Percentiles rank a stretch among this genome's conserved stretches.
These are phyloP conservation scores for Bipolaris oryzae DNA, from an alignment of 2,329 filamentous ascomycete species.

Conservation along the genomic window DNA sequence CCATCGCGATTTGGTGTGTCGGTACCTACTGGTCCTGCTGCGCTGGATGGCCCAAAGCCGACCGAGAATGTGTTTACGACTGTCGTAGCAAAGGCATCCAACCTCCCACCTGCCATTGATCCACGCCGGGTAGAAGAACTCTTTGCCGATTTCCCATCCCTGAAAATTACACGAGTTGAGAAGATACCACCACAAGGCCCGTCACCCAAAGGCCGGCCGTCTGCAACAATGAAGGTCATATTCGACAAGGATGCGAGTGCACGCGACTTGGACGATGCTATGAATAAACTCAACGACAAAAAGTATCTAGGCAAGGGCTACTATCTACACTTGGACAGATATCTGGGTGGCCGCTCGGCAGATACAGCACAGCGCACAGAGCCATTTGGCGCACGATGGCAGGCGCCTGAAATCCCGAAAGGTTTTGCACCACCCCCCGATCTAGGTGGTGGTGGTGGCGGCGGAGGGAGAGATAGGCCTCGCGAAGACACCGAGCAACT, in stretches of 20 bases:
- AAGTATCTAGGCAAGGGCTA: constrained; percentile 43
- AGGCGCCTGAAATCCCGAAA: constrained; percentile 36
- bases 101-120: constrained; percentile 39
- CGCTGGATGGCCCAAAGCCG: constrained; percentile 21
- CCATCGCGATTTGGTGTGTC: constrained; percentile 25
- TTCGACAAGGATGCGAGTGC: constrained; percentile 41
- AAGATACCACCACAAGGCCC: constrained; percentile 31
- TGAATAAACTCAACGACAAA: constrained; percentile 43
- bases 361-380: constrained; percentile 32
- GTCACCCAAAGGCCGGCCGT: constrained; percentile 28
- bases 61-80: constrained; percentile 37
- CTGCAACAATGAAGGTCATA: constrained; percentile 38
- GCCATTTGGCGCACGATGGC: constrained; percentile 42
- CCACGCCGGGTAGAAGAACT: constrained; percentile 34
- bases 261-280: constrained; percentile 39
- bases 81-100: constrained; percentile 41
- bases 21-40: constrained; percentile 21
- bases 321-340: constrained; percentile 44
- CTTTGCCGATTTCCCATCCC: constrained; percentile 37
- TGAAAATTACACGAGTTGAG: constrained; percentile 43
- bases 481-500: constrained; percentile 34
- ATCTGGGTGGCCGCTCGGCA: constrained; percentile 32
- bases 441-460: constrained; percentile 23
- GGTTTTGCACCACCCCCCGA: constrained; percentile 39
- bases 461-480: constrained; percentile 22